Evolutionary conservation across 345 rosid genomes (phyloP).

Genomic region (Eucalyptus fibrosa): DNA sequence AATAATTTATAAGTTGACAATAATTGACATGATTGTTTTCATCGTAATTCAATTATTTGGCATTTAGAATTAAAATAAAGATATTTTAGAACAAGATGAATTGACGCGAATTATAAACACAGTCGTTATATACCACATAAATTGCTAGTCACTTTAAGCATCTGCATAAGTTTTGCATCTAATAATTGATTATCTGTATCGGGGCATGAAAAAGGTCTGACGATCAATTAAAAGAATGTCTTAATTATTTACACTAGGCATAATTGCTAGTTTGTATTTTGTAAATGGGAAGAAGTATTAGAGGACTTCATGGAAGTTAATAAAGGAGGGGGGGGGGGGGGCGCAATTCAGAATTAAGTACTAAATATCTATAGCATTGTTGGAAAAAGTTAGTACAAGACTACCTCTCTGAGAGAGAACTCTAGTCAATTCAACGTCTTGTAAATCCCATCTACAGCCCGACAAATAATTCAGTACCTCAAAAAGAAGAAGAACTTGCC

Average conservation of each 20-base stretch:
- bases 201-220: background rate
- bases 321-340: too few species aligned
- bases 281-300: background rate
- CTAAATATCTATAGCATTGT: background rate
- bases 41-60: background rate
- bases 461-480: background rate
- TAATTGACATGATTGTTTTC: rapidly evolving
- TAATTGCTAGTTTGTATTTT: background rate
- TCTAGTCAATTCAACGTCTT: background rate
- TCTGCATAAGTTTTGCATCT: background rate
- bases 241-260: background rate
- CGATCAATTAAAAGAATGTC: background rate
- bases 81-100: background rate
- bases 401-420: background rate
- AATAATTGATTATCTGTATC: background rate
- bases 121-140: rapidly evolving
- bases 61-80: background rate
- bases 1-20: background rate
- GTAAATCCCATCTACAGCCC: background rate
- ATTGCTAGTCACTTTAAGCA: background rate
- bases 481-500: background rate
- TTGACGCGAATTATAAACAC: rapidly evolving
- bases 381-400: background rate
- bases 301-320: background rate
- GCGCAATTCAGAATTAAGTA: background rate